These are phyloP conservation scores for Endotrypanum monterogeii DNA, from an alignment of 208 protist species.

Conservation along the genomic window DNA sequence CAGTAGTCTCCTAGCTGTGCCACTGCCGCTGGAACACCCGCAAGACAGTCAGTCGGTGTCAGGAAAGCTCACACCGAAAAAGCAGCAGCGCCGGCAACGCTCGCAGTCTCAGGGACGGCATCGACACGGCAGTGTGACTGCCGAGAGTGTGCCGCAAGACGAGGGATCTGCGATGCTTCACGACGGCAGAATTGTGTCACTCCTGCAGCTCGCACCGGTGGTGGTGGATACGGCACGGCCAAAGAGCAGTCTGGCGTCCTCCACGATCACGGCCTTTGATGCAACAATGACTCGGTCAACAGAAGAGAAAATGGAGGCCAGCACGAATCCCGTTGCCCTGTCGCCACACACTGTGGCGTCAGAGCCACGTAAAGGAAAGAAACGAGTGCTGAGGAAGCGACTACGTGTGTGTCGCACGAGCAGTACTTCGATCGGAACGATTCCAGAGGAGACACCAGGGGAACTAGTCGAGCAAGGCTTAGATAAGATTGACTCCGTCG, in stretches of 20 bases:
- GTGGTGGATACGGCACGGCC: background rate
- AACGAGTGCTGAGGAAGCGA: conserved; percentile 46
- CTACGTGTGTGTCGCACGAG: conserved; percentile 31
- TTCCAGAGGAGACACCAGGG: conserved; percentile 45
- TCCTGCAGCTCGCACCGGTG: background rate
- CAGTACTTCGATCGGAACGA: conserved; percentile 34
- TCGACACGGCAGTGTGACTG: conserved; percentile 24
- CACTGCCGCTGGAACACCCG: background rate
- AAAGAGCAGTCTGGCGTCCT: conserved; percentile 17
- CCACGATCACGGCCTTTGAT: background rate
- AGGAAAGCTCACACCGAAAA: conserved; percentile 1
- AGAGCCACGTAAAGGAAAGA: conserved; percentile 39
- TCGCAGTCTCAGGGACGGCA: conserved; percentile 5
- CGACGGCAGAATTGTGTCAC: conserved; percentile 34
- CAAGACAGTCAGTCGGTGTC: conserved; percentile 6
- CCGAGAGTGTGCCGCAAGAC: conserved; percentile 39
- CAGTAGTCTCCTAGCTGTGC: background rate
- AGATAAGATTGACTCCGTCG: conserved; percentile 17
- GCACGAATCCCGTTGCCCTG: conserved; percentile 8
- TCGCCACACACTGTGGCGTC: conserved; percentile 4
- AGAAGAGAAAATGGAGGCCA: conserved; percentile 4
- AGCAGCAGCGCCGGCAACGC: conserved; percentile 13
- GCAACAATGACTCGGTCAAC: background rate
- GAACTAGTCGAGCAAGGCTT: conserved; percentile 50
- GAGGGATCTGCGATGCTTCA: conserved; percentile 39